These are phyloP conservation scores for Fraxinus anomala DNA, from an alignment of 257 asterid species.

Conservation along the genomic window DNA sequence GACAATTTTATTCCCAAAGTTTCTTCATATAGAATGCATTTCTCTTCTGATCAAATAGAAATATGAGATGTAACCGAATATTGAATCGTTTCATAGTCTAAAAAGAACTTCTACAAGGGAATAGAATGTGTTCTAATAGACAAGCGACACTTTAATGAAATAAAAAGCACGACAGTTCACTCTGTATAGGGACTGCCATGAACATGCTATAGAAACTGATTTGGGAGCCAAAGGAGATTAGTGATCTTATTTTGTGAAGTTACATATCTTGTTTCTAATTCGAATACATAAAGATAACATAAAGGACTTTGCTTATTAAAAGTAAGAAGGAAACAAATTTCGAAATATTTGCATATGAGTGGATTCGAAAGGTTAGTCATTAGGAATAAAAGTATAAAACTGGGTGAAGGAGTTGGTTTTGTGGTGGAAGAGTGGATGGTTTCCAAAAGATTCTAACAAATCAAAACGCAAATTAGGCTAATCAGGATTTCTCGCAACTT, in stretches of 20 bases:
- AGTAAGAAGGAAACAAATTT: neutral
- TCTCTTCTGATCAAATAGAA: neutral
- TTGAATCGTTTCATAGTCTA: neutral
- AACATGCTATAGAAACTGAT: neutral
- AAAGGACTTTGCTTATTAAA: neutral
- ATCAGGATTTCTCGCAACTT: neutral
- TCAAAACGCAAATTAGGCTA: neutral
- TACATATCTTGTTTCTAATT: neutral
- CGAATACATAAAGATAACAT: neutral
- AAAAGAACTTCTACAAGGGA: neutral
- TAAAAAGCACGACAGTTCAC: neutral
- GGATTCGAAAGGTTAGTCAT: neutral
- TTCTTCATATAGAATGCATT: neutral
- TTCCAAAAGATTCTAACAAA: neutral
- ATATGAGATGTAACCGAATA: neutral
- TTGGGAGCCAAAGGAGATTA: neutral
- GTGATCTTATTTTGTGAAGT: neutral
- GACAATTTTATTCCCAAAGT: slow-evolving; percentile 10
- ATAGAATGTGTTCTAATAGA: neutral
- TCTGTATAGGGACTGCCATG: neutral
- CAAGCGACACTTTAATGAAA: neutral
- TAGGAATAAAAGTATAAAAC: neutral
- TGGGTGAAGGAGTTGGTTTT: neutral
- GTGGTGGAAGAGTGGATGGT: neutral
- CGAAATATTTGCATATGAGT: neutral